Base-by-base conservation (phyloP, 2,329 filamentous ascomycete genomes). In the Xylaria sp. region DNA sequence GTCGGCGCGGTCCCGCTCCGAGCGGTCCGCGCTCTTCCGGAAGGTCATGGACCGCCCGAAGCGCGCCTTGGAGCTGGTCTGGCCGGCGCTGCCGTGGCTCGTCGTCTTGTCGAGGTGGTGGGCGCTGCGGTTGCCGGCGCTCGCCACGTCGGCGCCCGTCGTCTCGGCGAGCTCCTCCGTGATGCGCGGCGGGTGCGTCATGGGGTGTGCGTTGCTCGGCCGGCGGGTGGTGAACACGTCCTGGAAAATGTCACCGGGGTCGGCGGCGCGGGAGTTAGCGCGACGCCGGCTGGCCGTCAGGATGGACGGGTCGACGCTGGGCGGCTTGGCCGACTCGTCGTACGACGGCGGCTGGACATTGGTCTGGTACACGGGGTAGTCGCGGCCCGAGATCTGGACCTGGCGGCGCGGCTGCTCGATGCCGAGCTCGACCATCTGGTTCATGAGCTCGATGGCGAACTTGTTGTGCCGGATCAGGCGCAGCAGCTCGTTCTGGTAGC, bases 401-500 rank as follows among this genome's bases (percentile, higher is more conserved):
- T 88, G 86, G 76, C 87, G 85, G 65, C 86, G 84, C 40, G 92
- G 91, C 50, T 90, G 90, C 78, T 96, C 89, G 69, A 96, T 94
- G 53, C 91, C 91, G 47, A 93, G 80, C 50, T 91, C 85, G 57
- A 89, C 83, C 78, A 97, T 92, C 50, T 90, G 85, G 37, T 89
- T 79, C 88, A 96, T 96, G 66, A 97, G 78, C 57, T 94, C 91
- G 60, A 89, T 92, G 61, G 95, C 92, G 72, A 97, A 96, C 69
- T 92, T 94, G 79, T 97, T 97, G 66, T 94, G 90, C 17, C 93
- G 85, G 63, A 89, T 90, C 2, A 97, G 82, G 75, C 93, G 92
- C 20, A 97, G 80, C 41, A 95, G 79, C 70, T 97, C 93, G 69
- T 97, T 97, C 70, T 97, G 93, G 84, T 90, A 97, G 71, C 93